Conservation (phyloP, 2,329 filamentous ascomycete species). For the Dothideomycetes sp. region DNA sequence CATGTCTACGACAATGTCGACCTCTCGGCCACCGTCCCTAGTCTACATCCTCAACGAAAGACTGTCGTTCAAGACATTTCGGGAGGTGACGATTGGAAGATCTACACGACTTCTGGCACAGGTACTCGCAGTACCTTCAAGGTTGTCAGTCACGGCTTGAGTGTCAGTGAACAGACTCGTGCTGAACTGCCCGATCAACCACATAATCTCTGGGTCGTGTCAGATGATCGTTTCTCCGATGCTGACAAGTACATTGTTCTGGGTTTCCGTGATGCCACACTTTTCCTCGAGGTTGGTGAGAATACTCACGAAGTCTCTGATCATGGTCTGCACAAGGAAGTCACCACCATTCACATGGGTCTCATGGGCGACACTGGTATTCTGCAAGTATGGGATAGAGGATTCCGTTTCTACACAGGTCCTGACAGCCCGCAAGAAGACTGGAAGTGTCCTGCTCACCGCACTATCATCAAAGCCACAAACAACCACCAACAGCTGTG, state of each 20-base stretch:
- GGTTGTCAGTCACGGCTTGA: constrained; percentile 82
- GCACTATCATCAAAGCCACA: constrained; percentile 87
- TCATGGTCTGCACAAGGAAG: constrained; percentile 81
- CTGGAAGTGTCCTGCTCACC: constrained; percentile 59
- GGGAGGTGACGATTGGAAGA: constrained; percentile 89
- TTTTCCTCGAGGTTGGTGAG: constrained; percentile 91
- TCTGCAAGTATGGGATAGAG: constrained; percentile 17
- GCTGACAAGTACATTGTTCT: constrained; percentile 95
- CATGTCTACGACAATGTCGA: constrained; percentile 72
- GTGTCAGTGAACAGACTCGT: constrained; percentile 92
- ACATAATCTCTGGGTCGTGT: constrained; percentile 90
- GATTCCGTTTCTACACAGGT: constrained; percentile 17
- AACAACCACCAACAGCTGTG: constrained; percentile 91
- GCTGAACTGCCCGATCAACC: constrained; percentile 84
- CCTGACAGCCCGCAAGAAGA: constrained; percentile 15
- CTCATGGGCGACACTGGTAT: constrained; percentile 72
- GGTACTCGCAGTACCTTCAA: constrained; percentile 85
- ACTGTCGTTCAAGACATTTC: constrained; percentile 87
- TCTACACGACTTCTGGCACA: constrained; percentile 84
- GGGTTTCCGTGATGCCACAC: constrained; percentile 78
- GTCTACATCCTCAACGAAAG: constrained; percentile 84
- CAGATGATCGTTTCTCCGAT: constrained; percentile 68
- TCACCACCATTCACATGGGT: constrained; percentile 84
- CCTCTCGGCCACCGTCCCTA: constrained; percentile 73
- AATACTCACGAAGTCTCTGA: constrained; percentile 94